Conservation (phyloP, 441 rosid species). For the Syzygium malaccense region DNA sequence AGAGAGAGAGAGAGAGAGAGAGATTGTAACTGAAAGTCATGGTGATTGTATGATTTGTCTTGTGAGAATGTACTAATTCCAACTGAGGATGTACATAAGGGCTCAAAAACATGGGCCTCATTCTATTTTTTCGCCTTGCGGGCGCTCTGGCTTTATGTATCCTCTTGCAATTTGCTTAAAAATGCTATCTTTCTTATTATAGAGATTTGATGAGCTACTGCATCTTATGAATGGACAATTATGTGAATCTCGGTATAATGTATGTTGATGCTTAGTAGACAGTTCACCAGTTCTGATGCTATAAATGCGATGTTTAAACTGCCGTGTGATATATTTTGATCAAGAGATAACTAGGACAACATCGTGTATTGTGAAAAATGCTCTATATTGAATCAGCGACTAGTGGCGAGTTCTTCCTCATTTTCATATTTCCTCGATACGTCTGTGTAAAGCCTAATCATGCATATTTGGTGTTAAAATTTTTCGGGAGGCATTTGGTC, state of each 20-base stretch:
- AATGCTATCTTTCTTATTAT: background rate
- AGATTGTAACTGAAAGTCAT: background rate
- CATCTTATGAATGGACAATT: background rate
- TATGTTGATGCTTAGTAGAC: background rate
- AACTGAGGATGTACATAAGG: background rate
- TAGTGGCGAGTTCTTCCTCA: no score
- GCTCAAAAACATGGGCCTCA: no score
- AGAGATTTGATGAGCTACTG: background rate
- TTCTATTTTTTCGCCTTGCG: background rate
- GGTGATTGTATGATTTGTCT: background rate
- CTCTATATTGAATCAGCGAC: no score
- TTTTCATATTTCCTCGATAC: no score
- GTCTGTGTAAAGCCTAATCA: background rate
- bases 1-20: background rate
- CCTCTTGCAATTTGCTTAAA: background rate
- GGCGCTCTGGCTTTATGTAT: background rate
- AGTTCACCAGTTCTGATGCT: background rate
- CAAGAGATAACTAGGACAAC: no score
- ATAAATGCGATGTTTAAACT: background rate
- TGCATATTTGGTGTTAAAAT: background rate
- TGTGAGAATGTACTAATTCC: background rate
- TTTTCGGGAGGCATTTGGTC: background rate
- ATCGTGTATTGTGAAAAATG: no score
- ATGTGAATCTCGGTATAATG: background rate
- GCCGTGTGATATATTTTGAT: background rate